These are phyloP conservation scores for Daldinia grandis DNA, from an alignment of 495 filamentous ascomycete species.

Conservation along the genomic window DNA sequence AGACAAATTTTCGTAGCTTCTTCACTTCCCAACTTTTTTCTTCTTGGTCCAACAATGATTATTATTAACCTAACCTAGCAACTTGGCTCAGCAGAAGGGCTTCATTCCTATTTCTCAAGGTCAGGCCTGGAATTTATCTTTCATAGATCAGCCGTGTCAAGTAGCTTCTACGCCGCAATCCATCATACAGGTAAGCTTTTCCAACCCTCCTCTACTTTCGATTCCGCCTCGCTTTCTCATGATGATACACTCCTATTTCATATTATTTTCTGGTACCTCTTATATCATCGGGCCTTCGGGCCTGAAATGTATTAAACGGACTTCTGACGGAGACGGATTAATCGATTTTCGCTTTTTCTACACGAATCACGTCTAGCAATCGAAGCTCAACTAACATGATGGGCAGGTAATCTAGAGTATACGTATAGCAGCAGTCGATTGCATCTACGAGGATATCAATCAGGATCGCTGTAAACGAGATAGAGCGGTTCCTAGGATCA, in stretches of 20 bases:
- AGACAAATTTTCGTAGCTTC: background rate
- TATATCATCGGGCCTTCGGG: slow-evolving; percentile 63
- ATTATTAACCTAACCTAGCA: background rate
- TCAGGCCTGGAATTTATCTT: background rate
- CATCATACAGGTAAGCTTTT: slow-evolving; percentile 26
- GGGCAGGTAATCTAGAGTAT: slow-evolving; percentile 10
- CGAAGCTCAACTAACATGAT: slow-evolving; percentile 23
- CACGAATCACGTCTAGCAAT: background rate
- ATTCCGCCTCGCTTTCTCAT: slow-evolving; percentile 41
- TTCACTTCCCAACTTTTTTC: slow-evolving; percentile 4
- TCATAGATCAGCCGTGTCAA: background rate
- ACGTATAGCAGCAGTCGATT: background rate
- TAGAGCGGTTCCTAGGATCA: background rate
- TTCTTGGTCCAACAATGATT: background rate
- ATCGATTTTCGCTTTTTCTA: slow-evolving; percentile 1
- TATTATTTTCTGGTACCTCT: slow-evolving; percentile 70
- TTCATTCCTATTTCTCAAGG: background rate
- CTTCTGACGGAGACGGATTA: slow-evolving; percentile 58
- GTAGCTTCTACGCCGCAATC: background rate
- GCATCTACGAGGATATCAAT: background rate
- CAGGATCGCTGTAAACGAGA: background rate
- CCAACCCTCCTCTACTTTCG: background rate
- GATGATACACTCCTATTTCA: slow-evolving; percentile 59
- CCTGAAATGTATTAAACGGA: slow-evolving; percentile 66
- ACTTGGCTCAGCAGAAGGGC: background rate